Evolutionary conservation across 192 early-diverging fungal genomes (phyloP).

Genomic region (Rhizophagus prolifer): DNA sequence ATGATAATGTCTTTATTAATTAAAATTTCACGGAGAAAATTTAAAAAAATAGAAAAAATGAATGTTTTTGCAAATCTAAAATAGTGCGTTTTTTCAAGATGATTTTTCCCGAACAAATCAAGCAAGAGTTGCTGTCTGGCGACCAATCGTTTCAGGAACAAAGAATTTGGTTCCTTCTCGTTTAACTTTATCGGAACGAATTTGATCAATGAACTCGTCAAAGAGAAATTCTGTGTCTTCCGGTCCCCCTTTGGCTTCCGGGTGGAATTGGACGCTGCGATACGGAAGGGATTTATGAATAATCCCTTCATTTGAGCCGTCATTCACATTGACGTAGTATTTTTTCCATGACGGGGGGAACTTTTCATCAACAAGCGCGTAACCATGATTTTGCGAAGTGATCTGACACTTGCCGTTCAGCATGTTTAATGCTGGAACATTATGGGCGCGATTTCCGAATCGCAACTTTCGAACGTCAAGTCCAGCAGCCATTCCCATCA

Average conservation of each 20-base stretch:
- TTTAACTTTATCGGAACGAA: constrained; percentile 59
- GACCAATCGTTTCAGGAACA: not conserved
- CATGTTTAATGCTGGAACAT: constrained; percentile 87
- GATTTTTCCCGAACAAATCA: too few species aligned
- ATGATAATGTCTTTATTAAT: too few species aligned
- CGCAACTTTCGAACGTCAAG: constrained; percentile 83
- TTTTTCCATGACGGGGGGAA: constrained; percentile 75
- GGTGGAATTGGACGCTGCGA: constrained; percentile 92
- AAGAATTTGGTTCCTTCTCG: constrained; percentile 1
- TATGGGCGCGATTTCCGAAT: constrained; percentile 96
- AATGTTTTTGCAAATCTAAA: too few species aligned
- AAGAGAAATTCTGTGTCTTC: constrained; percentile 91
- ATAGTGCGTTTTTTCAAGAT: not conserved
- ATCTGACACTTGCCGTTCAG: constrained; percentile 79
- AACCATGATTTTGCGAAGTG: constrained; percentile 96
- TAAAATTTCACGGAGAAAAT: too few species aligned
- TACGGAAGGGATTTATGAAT: constrained; percentile 71
- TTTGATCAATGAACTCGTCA: constrained; percentile 71
- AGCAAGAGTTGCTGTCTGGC: not conserved
- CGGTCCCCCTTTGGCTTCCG: constrained; percentile 92
- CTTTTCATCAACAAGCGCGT: constrained; percentile 68
- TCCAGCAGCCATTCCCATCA: constrained; percentile 90
- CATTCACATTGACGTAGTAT: constrained; percentile 94
- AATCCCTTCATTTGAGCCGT: constrained; percentile 94
- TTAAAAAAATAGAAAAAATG: too few species aligned